Conservation (phyloP, 1,139 yeast species). For the Blastobotrys serpentis region DNA sequence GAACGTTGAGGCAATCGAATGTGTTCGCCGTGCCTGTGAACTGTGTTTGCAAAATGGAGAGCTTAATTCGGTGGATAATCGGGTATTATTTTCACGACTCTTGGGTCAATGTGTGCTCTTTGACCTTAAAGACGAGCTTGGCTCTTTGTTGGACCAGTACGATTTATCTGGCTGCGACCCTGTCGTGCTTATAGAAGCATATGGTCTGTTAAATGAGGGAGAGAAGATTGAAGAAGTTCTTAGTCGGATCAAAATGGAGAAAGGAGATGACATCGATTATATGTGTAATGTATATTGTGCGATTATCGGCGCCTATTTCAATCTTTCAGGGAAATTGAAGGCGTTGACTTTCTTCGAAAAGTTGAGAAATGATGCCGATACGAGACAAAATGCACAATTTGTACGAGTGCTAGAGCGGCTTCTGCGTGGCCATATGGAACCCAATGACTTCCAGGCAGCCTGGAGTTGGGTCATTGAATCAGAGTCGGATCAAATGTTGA, state of each 20-base stretch:
- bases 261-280: not conserved
- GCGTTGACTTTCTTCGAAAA: not conserved
- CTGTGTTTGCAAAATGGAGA: not conserved
- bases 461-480: not conserved
- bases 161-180: not conserved
- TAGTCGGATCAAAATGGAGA: not conserved
- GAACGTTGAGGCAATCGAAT: not conserved
- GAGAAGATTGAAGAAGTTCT: not conserved
- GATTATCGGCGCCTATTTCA: conserved; percentile 1
- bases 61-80: not conserved
- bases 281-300: not conserved
- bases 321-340: not conserved
- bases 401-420: not conserved
- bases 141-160: not conserved
- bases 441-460: not conserved
- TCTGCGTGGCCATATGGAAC: not conserved
- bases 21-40: no score
- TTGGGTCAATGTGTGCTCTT: not conserved
- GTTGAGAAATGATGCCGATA: not conserved
- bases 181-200: not conserved
- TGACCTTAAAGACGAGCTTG: not conserved
- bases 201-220: not conserved
- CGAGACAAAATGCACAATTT: not conserved
- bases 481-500: not conserved
- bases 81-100: not conserved